Conservation (phyloP, 1,284 basidiomycete genomes). For the Tilletiaria anomala region DNA sequence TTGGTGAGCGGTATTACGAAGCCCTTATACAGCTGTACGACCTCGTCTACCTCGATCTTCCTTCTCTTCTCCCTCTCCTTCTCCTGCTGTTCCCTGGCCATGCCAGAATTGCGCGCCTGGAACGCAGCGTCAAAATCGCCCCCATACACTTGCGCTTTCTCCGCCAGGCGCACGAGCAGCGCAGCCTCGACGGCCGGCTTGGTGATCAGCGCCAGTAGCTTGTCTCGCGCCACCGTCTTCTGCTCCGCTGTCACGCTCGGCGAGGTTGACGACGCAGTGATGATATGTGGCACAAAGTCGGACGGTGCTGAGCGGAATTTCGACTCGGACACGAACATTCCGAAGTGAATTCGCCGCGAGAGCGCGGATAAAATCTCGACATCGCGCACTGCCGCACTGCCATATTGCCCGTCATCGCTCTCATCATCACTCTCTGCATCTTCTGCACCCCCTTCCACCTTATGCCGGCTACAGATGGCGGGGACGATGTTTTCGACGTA, state of each 20-base stretch:
- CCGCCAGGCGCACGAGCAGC: constrained; percentile 68
- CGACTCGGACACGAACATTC: constrained; percentile 97
- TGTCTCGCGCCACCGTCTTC: constrained; percentile 54
- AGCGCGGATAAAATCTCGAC: constrained; percentile 86
- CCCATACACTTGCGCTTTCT: constrained; percentile 85
- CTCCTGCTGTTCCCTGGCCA: constrained; percentile 8
- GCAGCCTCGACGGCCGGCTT: constrained; percentile 87
- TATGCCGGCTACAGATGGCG: constrained; percentile 49
- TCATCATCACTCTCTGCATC: constrained; percentile 35
- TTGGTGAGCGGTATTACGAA: constrained; percentile 95
- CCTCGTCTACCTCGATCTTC: constrained; percentile 84
- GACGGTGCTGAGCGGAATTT: constrained; percentile 77
- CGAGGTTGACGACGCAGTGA: no score
- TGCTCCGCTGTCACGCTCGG: no score
- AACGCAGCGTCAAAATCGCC: constrained; percentile 64
- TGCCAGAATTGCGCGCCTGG: constrained; percentile 41
- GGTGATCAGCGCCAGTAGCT: constrained; percentile 64
- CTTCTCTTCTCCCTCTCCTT: neutral
- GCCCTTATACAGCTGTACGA: constrained; percentile 80
- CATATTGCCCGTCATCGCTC: constrained; percentile 92
- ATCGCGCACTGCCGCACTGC: constrained; percentile 81
- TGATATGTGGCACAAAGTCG: constrained; percentile 81
- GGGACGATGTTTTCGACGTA: constrained; percentile 70
- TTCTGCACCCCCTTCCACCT: neutral
- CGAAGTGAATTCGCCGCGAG: constrained; percentile 91